A percentile compares a stretch with the other conserved stretches of the same genome.
Conservation (phyloP, 805 yeast species). For the Monosporozyma aerobia region DNA sequence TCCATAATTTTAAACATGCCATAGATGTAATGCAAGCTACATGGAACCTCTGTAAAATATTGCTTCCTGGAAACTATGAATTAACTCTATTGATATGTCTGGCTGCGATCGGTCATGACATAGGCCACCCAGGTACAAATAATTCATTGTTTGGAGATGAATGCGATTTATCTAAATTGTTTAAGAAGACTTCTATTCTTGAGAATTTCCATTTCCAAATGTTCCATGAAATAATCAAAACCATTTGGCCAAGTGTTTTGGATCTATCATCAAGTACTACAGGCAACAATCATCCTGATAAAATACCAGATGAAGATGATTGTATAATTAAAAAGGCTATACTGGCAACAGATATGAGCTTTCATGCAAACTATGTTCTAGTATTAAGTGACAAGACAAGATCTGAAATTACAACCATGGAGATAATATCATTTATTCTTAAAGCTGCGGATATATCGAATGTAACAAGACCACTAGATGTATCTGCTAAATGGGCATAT, state of each 20-base stretch:
- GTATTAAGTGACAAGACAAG: slow-evolving; percentile 30
- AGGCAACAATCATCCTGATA: not conserved
- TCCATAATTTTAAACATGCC: slow-evolving; percentile 93
- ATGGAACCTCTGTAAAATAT: slow-evolving; percentile 40
- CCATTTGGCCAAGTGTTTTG: slow-evolving; percentile 41
- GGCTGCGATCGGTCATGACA: slow-evolving; percentile 90
- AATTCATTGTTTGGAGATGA: slow-evolving; percentile 55
- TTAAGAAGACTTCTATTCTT: slow-evolving; percentile 58
- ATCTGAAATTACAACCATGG: slow-evolving; percentile 21
- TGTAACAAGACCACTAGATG: slow-evolving; percentile 69
- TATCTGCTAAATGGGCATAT: slow-evolving; percentile 80
- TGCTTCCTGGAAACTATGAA: slow-evolving; percentile 20
- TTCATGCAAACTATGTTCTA: slow-evolving; percentile 63
- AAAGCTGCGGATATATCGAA: slow-evolving; percentile 96
- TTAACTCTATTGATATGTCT: slow-evolving; percentile 56
- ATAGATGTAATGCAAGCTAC: slow-evolving; percentile 92
- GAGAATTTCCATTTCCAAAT: slow-evolving; percentile 75
- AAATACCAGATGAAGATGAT: slow-evolving; percentile 7
- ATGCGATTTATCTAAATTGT: slow-evolving; percentile 56
- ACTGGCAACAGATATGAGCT: slow-evolving; percentile 90
- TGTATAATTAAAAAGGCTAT: slow-evolving; percentile 31
- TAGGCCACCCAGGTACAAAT: slow-evolving; percentile 95
- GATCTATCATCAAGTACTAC: slow-evolving; percentile 4
- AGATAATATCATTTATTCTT: slow-evolving; percentile 60
- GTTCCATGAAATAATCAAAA: slow-evolving; percentile 42